Conservation (phyloP, 1,284 basidiomycete genomes). For the Cutaneotrichosporon cavernicola region DNA sequence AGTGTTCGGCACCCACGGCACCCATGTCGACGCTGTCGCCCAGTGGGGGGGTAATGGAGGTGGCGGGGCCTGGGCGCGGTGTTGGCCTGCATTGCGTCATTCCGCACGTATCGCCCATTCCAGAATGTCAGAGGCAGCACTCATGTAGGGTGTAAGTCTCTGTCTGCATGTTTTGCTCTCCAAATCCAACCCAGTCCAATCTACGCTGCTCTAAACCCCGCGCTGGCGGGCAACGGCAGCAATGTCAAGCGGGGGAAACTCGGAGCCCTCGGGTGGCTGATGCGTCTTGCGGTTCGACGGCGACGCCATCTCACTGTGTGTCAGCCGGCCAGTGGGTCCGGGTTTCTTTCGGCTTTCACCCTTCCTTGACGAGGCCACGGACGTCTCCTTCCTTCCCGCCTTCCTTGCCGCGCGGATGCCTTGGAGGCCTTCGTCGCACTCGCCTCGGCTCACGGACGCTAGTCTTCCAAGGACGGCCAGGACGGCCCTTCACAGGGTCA, state of each 20-base stretch:
- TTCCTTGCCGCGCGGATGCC: neutral
- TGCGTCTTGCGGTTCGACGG: slow-evolving; percentile 88
- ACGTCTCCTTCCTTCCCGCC: neutral
- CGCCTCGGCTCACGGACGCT: neutral
- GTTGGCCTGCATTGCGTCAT: neutral
- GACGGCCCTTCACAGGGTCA: neutral
- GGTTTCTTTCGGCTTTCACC: neutral
- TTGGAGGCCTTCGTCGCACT: neutral
- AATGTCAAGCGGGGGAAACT: slow-evolving; percentile 51
- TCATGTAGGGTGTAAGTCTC: slow-evolving; percentile 1
- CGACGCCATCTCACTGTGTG: slow-evolving; percentile 83
- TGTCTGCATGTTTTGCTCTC: slow-evolving; percentile 2
- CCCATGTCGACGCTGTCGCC: no score
- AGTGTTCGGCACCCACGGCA: neutral
- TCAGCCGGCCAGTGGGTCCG: neutral
- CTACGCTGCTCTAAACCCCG: slow-evolving; percentile 19
- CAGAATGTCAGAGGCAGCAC: neutral
- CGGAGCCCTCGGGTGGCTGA: slow-evolving; percentile 85
- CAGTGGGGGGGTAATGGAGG: neutral
- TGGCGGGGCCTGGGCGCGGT: neutral
- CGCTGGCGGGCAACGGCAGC: slow-evolving; percentile 44
- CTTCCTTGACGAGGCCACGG: neutral
- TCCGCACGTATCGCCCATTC: neutral
- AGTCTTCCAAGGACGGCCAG: neutral
- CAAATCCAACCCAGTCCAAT: neutral